Conservation (phyloP, 306 rosid species). For the Echinosophora koreensis region DNA sequence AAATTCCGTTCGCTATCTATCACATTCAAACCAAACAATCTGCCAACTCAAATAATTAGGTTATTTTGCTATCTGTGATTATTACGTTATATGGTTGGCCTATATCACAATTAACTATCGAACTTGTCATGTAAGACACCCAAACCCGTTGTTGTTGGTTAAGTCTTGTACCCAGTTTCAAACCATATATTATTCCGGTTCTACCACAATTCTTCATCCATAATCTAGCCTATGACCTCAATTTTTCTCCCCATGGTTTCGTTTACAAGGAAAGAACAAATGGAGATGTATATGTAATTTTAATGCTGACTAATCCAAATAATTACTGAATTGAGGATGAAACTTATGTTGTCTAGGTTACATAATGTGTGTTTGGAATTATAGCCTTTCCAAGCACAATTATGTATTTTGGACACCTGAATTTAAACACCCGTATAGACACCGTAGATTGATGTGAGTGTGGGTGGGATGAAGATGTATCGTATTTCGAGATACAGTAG, state of each 20-base stretch:
- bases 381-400: too few species aligned
- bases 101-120: slow-evolving; percentile 38
- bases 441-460: too few species aligned
- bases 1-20: too few species aligned
- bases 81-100: slow-evolving; percentile 38
- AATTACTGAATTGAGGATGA: background rate
- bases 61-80: background rate
- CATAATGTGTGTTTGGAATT: too few species aligned
- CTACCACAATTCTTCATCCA: slow-evolving; percentile 20
- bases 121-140: slow-evolving; percentile 39
- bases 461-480: too few species aligned
- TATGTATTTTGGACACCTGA: too few species aligned
- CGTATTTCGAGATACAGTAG: too few species aligned
- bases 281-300: background rate
- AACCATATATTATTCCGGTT: background rate
- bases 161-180: background rate
- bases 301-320: background rate
- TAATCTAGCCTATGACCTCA: slow-evolving; percentile 25
- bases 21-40: background rate
- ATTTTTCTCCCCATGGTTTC: background rate
- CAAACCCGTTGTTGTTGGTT: slow-evolving; percentile 34
- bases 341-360: too few species aligned
- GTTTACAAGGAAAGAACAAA: slow-evolving; percentile 34
- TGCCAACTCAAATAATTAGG: background rate
- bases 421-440: too few species aligned